Conservation (phyloP, 2,329 filamentous ascomycete species). For the Ceratocystis diversiconidia region DNA sequence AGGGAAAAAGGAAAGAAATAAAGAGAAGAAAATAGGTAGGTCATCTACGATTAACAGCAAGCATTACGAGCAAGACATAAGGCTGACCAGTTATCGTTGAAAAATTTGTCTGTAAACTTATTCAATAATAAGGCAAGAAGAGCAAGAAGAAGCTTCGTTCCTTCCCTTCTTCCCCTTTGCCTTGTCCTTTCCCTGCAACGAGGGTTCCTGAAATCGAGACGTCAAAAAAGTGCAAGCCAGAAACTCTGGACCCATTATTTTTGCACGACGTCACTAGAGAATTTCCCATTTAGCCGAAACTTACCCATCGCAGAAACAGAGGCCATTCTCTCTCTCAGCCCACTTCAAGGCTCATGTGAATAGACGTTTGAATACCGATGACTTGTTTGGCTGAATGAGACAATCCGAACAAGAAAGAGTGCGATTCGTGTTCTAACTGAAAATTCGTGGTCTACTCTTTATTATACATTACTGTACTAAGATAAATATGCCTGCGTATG, state of each 20-base stretch:
- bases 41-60: background rate
- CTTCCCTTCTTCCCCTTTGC: background rate
- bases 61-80: background rate
- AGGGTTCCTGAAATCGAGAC: slow-evolving; percentile 1
- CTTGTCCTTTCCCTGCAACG: background rate
- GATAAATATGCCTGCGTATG: slow-evolving; percentile 15
- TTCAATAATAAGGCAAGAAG: background rate
- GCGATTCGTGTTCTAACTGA: background rate
- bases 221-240: background rate
- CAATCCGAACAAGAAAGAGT: background rate
- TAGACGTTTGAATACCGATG: no score
- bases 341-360: background rate
- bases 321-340: background rate
- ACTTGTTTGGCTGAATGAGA: background rate
- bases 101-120: background rate
- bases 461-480: background rate
- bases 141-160: background rate
- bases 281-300: slow-evolving; percentile 4
- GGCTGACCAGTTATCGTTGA: background rate
- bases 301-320: background rate
- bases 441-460: background rate
- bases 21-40: background rate
- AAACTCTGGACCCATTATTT: background rate
- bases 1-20: background rate
- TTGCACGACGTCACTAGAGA: slow-evolving; percentile 10